Conservation (phyloP, 768 basidiomycete species). For the Lentinula boryana region DNA sequence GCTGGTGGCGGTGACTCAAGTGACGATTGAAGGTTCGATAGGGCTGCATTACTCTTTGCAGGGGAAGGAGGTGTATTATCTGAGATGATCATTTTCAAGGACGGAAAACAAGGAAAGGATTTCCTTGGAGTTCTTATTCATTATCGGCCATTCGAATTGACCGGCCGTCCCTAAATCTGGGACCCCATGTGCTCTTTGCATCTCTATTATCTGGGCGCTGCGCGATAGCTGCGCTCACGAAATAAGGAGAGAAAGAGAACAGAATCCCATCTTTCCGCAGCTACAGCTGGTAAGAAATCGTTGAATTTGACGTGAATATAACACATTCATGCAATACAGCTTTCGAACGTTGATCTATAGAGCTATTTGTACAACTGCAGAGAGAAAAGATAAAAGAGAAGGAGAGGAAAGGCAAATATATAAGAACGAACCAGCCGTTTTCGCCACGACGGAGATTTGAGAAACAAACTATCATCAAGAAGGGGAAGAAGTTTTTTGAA, state of each 20-base stretch:
- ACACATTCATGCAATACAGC: neutral
- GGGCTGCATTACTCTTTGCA: neutral
- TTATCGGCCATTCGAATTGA: neutral
- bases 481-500: neutral
- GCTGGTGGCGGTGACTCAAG: neutral
- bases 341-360: neutral
- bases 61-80: constrained; percentile 6
- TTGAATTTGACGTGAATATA: no score
- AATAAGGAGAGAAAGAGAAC: no score
- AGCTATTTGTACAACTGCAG: neutral
- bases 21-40: neutral
- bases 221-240: neutral
- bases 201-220: neutral
- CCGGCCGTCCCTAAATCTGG: neutral
- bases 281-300: neutral
- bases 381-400: neutral
- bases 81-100: constrained; percentile 5
- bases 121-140: neutral
- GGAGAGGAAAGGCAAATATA: neutral
- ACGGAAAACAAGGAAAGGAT: neutral
- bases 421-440: neutral
- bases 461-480: neutral
- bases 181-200: neutral
- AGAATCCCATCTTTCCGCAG: neutral
- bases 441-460: neutral